Base-by-base conservation (phyloP, 2,329 filamentous ascomycete genomes). In the Ambrosiella cleistominuta region DNA sequence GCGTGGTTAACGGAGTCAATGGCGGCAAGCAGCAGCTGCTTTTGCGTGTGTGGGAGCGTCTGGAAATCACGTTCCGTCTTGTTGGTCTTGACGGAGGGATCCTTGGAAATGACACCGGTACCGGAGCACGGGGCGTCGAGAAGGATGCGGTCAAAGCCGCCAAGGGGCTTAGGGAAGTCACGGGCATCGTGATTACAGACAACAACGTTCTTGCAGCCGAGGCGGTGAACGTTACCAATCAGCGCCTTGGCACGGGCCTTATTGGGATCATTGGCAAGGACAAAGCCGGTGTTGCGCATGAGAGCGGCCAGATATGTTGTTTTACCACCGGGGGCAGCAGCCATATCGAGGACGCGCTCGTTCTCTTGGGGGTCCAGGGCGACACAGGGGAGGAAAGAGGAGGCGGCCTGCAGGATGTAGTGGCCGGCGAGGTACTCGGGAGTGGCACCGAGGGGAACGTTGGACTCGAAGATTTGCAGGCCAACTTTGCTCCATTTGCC, bases 401-500 rank as follows among this genome's bases (percentile, higher is more conserved):
- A 94, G 0, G 93, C 93, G 0, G 93, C 93, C 74, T 98, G 93
- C 11, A 98, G 79, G 65, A 98, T 97, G 74, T 98, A 98, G 70
- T 98, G 89, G 15, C 93, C 93, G 13, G 91, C 90, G 11, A 98
- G 81, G 70, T 98, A 98, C 71, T 98, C 93, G 8, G 93, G 93
- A 0, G 93, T 98, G 36, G 93, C 93, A 78, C 90, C 90, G 1
- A 96, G 79, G 2, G 89, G 88, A 4, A 80, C 75, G 61, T 83
- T 85, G 60, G 86, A 87, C 70, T 98, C 93, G 69, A 98, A 98
- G 61, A 98, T 82, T 70, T 98, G 93, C 45, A 98, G 79, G 53
- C 93, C 93, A 62, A 98, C 89, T 74, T 98, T 98, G 64, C 86
- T 93, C 93, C 93, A 98, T 71, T 97, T 97, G 62, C 93, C 93